Percentiles rank a stretch among this genome's conserved stretches.
These are phyloP conservation scores for Afroboletus lepidellus DNA, from an alignment of 1,284 basidiomycete species.

Conservation along the genomic window DNA sequence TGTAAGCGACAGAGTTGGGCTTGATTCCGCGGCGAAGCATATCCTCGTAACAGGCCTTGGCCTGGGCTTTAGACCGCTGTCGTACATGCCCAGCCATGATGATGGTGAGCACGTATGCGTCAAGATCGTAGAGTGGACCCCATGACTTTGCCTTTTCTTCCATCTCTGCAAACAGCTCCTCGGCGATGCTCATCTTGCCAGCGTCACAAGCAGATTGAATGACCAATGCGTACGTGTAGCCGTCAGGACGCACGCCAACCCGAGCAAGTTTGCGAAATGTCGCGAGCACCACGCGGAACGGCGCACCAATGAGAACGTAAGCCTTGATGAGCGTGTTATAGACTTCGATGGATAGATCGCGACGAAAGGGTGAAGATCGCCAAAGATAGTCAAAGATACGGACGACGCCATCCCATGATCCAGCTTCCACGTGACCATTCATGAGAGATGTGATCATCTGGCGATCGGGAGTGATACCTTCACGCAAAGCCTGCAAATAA, in stretches of 20 bases:
- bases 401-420: conserved; percentile 76
- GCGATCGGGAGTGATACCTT: conserved; percentile 64
- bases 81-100: conserved; percentile 81
- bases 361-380: conserved; percentile 35
- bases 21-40: conserved; percentile 70
- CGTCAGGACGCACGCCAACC: conserved; percentile 55
- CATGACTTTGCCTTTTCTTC: conserved; percentile 41
- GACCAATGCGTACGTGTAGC: conserved; percentile 71
- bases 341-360: conserved; percentile 52
- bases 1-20: conserved; percentile 73
- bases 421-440: conserved; percentile 82
- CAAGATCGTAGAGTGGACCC: conserved; percentile 44
- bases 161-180: conserved; percentile 70
- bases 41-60: conserved; percentile 70
- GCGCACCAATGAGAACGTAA: conserved; percentile 78
- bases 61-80: conserved; percentile 51
- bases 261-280: conserved; percentile 63
- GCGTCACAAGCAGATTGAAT: conserved; percentile 85
- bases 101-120: conserved; percentile 75
- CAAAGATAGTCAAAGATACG: conserved; percentile 71
- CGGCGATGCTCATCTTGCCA: conserved; percentile 65
- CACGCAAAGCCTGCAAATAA: conserved; percentile 60
- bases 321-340: conserved; percentile 86
- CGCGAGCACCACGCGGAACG: conserved; percentile 64
- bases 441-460: conserved; percentile 72